phyloP scores from a whole-genome alignment of 768 basidiomycete genomes.

The Tephrocybe sp. region DNA sequence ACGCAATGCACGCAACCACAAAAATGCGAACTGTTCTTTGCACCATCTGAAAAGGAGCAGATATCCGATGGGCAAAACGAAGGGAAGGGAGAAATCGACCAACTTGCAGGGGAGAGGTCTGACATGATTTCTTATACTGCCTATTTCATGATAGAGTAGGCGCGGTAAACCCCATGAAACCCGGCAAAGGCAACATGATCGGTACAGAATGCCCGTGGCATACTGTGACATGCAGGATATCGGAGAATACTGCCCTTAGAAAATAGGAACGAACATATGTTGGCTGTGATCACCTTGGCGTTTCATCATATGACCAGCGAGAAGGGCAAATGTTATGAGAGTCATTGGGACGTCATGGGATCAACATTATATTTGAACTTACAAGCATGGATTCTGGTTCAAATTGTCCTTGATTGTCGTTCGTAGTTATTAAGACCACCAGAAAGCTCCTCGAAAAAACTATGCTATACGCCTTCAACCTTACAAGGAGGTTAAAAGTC shows the following conservation, averaged over 20 bases:
- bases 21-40: neutral
- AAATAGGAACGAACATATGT: constrained; percentile 1
- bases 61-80: neutral
- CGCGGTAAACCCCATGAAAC: neutral
- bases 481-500: constrained; percentile 21
- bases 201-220: constrained; percentile 7
- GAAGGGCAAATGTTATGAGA: too few species aligned
- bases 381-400: too few species aligned
- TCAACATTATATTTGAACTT: too few species aligned
- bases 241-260: neutral
- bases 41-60: neutral
- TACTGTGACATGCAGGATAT: neutral
- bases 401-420: too few species aligned
- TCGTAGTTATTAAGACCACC: too few species aligned
- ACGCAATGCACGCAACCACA: neutral
- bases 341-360: too few species aligned
- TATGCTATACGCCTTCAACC: neutral
- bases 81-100: neutral
- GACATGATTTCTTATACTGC: neutral
- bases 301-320: too few species aligned
- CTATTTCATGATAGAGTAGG: neutral
- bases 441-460: too few species aligned
- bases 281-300: neutral
- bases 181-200: neutral
- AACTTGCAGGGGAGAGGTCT: neutral